Evolutionary conservation across 2,329 filamentous ascomycete genomes (phyloP), one percentile per base, ranked within the genome.

Genomic region (Arthroderma uncinatum): DNA sequence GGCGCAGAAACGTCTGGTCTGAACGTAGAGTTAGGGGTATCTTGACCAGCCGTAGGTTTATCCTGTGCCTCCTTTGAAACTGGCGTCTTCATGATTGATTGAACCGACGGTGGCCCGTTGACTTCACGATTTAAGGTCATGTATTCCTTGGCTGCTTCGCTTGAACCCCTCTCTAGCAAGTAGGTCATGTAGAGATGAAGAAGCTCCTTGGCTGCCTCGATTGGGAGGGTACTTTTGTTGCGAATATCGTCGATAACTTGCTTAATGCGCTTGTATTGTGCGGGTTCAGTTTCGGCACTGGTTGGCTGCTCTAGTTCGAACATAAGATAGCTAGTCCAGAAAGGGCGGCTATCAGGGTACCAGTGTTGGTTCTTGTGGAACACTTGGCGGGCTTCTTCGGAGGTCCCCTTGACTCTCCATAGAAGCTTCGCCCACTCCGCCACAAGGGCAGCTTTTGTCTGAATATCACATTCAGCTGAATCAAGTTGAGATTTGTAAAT

Each of bases 241-340:
- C 85, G 80, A 65, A 95, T 80, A 64, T 89, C 82, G 21, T 87
- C 80, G 66, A 92, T 83, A 10, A 96, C 86, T 55, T 84, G 80
- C 73, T 89, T 89, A 67, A 97, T 83, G n/a, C 85, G 85, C 62
- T 83, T 78, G 55, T 84, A 82, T 57, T 89, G 82, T 57, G 82
- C 75, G 1, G 76, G 64, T 66, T 92, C 87, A 1, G 79, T 77
- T 53, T 83, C 80, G 1, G 78, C 73, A 60, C 76, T 84, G 1
- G 84, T 85, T 9, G 88, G 86, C 70, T 95, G 91, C 57, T 87
- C 83, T 53, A 94, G 77, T 74, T 98, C 93, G 67, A 98, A 95
- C 58, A 86, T 78, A 56, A 97, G 80, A 78, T 90, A 97, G 66
- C 82, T 87, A 64, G 84, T 79, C 92, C 93, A 98, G 77, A 97